Evolutionary conservation across 129 eudicot genomes (phyloP), one percentile per base, ranked within the genome.

Genomic region (Ambrosia artemisiifolia): DNA sequence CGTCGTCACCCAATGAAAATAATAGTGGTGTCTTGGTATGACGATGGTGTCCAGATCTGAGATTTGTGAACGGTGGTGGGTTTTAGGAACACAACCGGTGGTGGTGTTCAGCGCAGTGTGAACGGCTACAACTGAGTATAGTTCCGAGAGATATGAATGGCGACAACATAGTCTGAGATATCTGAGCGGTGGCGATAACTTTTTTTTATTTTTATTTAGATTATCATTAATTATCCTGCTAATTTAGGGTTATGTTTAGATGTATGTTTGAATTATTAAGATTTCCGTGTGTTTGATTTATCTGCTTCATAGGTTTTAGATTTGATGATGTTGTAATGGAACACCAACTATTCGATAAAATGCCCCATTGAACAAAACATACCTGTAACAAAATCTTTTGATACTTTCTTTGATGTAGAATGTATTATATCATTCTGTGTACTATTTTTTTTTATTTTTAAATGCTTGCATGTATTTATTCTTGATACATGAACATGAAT

Each of bases 321-420:
- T 5, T 34, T 36, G 48, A 6, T 38, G 49, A 16, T n/a, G 48
- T 63, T 63, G 47, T 16, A 17, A 36, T 3, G 6, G 73, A 9
- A 68, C 73, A 48, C 73, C 73, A 7, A 48, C 32, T 49, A 60
- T 68, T 68, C 10, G 47, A 68, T 48, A 28, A 32, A 68, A 49
- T 68, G 17, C 46, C 44, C 32, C 61, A 48, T 3, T 49, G 43
- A 46, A 14, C 42, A 30, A 14, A 19, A 42, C 49, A 10, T 46
- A 51, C 47, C 19, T 18, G 63, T 33, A 56, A 14, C 11, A 33
- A 34, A 34, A 14, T 61, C 42, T 16, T 35, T 14, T 62, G 46
- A 34, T 59, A 40, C 18, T 59, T 32, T 32, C 7, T 33, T 33
- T 33, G 44, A 61, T 2, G 11, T 12, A 33, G 44, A 60, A 32